Conservation (phyloP, 306 rosid species). For the Citrullus mucosospermus region DNA sequence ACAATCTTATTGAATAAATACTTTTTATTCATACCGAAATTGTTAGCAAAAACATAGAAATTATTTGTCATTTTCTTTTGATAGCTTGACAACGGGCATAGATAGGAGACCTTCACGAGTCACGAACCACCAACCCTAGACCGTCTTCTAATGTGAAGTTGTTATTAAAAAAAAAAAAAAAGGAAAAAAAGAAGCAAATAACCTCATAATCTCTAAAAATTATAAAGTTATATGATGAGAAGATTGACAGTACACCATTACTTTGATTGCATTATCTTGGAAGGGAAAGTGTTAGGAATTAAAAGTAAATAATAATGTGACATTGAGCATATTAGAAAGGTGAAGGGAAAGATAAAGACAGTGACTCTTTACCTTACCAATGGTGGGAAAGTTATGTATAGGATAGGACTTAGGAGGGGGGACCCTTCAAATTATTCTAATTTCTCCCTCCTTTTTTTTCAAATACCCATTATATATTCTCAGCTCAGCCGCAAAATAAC, state of each 20-base stretch:
- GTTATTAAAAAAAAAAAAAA: too few relatives aligned
- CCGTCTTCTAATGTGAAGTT: too few relatives aligned
- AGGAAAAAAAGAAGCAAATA: too few relatives aligned
- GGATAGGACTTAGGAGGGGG: not conserved
- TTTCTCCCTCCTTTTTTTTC: not conserved
- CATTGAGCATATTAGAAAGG: not conserved
- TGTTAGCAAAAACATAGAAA: too few relatives aligned
- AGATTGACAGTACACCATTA: not conserved
- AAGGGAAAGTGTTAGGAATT: not conserved
- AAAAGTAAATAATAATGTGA: not conserved
- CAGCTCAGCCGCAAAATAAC: not conserved
- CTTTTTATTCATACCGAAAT: too few relatives aligned
- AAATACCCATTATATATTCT: not conserved
- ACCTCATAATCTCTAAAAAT: not conserved
- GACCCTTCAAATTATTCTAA: not conserved
- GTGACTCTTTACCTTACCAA: slow-evolving; percentile 1
- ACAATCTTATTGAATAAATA: too few relatives aligned
- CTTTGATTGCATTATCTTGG: not conserved
- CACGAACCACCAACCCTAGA: too few relatives aligned
- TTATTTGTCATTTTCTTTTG: too few relatives aligned
- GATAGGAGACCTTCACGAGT: too few relatives aligned
- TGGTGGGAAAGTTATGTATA: not conserved
- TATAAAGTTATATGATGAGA: not conserved
- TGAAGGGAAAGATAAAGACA: not conserved
- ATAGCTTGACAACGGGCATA: too few relatives aligned